These are phyloP conservation scores for Haplosporangium sp. DNA, from an alignment of 371 early-diverging fungal species.

Conservation along the genomic window DNA sequence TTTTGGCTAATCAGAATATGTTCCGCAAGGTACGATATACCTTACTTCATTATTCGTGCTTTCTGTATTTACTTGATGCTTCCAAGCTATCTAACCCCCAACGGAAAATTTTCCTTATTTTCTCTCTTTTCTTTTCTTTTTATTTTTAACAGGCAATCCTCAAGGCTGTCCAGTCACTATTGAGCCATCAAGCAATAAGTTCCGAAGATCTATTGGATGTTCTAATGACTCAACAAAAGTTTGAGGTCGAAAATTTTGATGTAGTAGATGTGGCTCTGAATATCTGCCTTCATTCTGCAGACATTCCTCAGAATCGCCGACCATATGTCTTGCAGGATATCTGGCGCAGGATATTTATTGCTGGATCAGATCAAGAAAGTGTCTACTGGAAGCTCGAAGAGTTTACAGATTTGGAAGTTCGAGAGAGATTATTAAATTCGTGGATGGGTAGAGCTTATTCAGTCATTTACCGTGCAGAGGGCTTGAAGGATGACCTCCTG, in stretches of 20 bases:
- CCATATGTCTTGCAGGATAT: constrained; percentile 46
- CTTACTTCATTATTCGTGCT: too few species aligned
- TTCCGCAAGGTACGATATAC: constrained; percentile 23
- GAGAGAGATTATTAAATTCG: constrained; percentile 22
- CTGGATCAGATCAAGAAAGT: constrained; percentile 10
- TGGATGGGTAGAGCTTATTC: constrained; percentile 45
- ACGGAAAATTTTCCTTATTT: too few species aligned
- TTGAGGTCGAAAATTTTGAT: constrained; percentile 32
- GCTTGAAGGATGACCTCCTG: constrained; percentile 31
- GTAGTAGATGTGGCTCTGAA: constrained; percentile 29
- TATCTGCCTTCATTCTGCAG: constrained; percentile 43
- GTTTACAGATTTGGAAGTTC: constrained; percentile 25
- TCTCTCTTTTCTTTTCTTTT: too few species aligned
- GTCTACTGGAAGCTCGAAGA: constrained; percentile 28
- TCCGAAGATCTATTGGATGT: constrained; percentile 50
- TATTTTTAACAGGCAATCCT: constrained; percentile 12
- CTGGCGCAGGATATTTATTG: constrained; percentile 48
- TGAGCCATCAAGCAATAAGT: constrained; percentile 29
- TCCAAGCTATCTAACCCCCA: too few species aligned
- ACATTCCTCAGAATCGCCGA: constrained; percentile 48
- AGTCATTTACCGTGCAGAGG: constrained; percentile 28
- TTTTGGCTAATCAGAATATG: constrained; percentile 17
- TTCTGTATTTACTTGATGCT: too few species aligned
- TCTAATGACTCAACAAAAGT: constrained; percentile 35
- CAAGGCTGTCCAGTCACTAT: constrained; percentile 11